Conservation (phyloP, 495 filamentous ascomycete genomes). For the Trichoderma asperelloides region DNA sequence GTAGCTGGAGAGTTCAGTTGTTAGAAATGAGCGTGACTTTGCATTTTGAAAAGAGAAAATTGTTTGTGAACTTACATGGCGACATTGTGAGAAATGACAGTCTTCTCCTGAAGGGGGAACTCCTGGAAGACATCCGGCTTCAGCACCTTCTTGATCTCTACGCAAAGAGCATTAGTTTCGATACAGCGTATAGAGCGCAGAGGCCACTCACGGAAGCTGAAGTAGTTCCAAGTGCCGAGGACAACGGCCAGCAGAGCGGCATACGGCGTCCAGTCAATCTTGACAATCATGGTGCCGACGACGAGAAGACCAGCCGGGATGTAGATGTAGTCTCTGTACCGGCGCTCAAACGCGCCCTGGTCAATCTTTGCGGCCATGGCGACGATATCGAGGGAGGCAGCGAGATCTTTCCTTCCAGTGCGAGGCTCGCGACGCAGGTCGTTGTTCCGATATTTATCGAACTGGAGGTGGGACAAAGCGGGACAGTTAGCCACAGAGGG, state of each 20-base stretch:
- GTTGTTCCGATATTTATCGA: neutral
- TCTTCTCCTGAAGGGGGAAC: conserved; percentile 86
- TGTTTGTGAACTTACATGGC: conserved; percentile 54
- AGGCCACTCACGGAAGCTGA: conserved; percentile 42
- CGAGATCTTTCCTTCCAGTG: neutral
- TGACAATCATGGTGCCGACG: conserved; percentile 64
- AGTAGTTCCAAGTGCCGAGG: conserved; percentile 57
- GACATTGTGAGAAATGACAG: conserved; percentile 89
- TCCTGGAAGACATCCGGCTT: conserved; percentile 82
- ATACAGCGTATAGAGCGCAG: conserved; percentile 17
- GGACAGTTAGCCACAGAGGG: conserved; percentile 3
- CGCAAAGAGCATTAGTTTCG: conserved; percentile 14
- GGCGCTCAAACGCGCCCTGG: neutral
- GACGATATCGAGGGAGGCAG: neutral
- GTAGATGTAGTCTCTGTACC: conserved; percentile 54
- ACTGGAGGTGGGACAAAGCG: conserved; percentile 1
- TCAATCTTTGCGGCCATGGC: neutral
- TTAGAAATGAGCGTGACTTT: conserved; percentile 16
- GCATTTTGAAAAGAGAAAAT: neutral
- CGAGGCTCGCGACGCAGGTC: neutral
- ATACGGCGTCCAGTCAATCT: conserved; percentile 67
- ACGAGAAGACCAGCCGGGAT: conserved; percentile 78
- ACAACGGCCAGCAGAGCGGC: conserved; percentile 55
- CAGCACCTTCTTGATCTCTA: conserved; percentile 70
- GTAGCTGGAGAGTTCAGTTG: conserved; percentile 46